A percentile compares a stretch with the other conserved stretches of the same genome.
These are phyloP conservation scores for Quercus ilex DNA, from an alignment of 306 rosid species.

Conservation along the genomic window DNA sequence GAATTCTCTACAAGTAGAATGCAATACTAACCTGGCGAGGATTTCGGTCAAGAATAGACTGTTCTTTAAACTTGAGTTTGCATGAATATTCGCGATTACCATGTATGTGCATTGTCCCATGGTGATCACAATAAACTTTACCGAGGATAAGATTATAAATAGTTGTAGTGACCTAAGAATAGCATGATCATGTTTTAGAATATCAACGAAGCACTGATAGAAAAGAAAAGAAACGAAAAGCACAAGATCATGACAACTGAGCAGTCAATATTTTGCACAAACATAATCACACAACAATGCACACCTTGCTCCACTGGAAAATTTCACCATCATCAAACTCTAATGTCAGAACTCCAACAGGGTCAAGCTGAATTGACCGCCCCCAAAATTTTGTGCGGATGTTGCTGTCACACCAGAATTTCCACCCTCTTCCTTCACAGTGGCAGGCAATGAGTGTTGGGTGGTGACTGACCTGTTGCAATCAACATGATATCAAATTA, in stretches of 20 bases:
- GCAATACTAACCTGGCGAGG: constrained; percentile 76
- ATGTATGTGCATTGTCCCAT: constrained; percentile 82
- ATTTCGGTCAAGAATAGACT: constrained; percentile 89
- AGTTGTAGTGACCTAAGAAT: constrained; percentile 76
- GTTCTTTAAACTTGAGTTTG: constrained; percentile 91
- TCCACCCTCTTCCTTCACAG: constrained; percentile 99
- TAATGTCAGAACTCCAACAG: constrained; percentile 76
- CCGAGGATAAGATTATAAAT: constrained; percentile 95
- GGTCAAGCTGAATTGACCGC: constrained; percentile 94
- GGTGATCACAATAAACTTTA: constrained; percentile 92
- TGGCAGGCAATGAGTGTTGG: constrained; percentile 98
- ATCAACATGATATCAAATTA: constrained; percentile 1
- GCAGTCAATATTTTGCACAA: background rate
- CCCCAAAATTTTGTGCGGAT: constrained; percentile 97
- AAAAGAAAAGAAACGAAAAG: background rate
- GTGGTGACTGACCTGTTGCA: constrained; percentile 95
- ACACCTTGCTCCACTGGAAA: constrained; percentile 98
- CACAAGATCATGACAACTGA: constrained; percentile 2
- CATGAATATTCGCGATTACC: constrained; percentile 85
- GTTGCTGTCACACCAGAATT: constrained; percentile 95
- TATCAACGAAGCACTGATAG: background rate
- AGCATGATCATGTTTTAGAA: constrained; percentile 20
- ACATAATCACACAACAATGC: constrained; percentile 14
- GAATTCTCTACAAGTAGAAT: constrained; percentile 1
- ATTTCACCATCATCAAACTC: constrained; percentile 96